A percentile compares a stretch with the other conserved stretches of the same genome.
Conservation (phyloP, 2,329 filamentous ascomycete genomes). For the Xylaria sp. region DNA sequence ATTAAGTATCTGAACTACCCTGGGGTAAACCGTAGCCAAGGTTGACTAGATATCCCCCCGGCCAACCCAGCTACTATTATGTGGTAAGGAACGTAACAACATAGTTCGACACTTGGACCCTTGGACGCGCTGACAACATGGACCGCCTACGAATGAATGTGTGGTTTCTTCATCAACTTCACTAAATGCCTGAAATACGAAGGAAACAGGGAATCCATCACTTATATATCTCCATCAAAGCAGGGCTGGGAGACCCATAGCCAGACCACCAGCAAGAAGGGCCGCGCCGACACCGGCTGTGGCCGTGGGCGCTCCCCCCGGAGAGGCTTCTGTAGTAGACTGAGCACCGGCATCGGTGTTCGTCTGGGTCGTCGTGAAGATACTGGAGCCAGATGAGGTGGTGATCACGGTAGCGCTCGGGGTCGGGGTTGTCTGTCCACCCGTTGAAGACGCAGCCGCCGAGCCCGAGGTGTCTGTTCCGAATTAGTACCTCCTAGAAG, state of each 20-base stretch:
- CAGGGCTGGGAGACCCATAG: constrained; percentile 4
- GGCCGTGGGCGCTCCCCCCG: constrained; percentile 8
- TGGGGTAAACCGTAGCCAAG: too few relatives aligned
- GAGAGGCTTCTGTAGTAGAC: background rate
- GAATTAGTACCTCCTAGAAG: background rate
- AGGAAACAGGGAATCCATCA: background rate
- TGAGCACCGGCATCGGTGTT: background rate
- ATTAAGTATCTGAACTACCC: too few relatives aligned
- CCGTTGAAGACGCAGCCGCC: background rate
- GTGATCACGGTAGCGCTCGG: background rate
- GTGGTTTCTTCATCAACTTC: too few relatives aligned
- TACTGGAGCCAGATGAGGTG: background rate
- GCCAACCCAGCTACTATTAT: too few relatives aligned
- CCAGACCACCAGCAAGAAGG: constrained; percentile 10
- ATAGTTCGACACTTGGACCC: too few relatives aligned
- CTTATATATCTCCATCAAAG: constrained; percentile 1
- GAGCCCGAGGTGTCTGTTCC: background rate
- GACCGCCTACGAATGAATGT: background rate
- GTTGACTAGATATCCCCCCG: too few relatives aligned
- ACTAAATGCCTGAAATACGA: background rate
- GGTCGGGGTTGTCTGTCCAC: background rate
- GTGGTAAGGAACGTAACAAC: background rate
- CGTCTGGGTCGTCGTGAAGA: background rate
- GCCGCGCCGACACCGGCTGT: constrained; percentile 8
- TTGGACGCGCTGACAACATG: too few relatives aligned